Percentiles rank a stretch among this genome's conserved stretches.
Evolutionary conservation across 2,329 filamentous ascomycete genomes (phyloP).

Genomic region (Hymenotorrendiella dingleyae): DNA sequence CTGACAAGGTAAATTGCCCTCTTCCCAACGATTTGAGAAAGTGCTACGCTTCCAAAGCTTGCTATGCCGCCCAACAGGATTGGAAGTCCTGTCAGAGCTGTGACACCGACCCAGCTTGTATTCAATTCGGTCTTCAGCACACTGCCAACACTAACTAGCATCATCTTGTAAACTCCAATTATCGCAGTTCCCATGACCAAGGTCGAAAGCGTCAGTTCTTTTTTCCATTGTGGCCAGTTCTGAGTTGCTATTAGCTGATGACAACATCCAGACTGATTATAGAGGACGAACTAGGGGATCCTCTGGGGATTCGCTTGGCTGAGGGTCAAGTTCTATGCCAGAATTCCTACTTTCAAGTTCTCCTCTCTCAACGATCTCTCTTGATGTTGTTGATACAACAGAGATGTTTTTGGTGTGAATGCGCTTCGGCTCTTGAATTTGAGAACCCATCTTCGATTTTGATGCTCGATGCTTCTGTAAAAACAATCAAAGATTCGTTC

Average conservation of each 20-base stretch:
- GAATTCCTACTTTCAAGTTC: conserved; percentile 8
- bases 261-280: not conserved
- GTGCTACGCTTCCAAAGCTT: conserved; percentile 38
- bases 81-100: conserved; percentile 47
- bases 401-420: conserved; percentile 7
- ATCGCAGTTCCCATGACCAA: conserved; percentile 43
- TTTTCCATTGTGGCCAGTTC: conserved; percentile 53
- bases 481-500: not conserved
- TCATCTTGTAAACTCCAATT: conserved; percentile 48
- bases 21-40: conserved; percentile 45
- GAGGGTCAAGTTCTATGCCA: conserved; percentile 34
- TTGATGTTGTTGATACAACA: conserved; percentile 2
- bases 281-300: conserved; percentile 45
- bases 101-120: conserved; percentile 42
- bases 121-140: conserved; percentile 38
- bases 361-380: not conserved
- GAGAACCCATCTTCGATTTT: conserved; percentile 1
- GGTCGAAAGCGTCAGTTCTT: conserved; percentile 43
- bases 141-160: conserved; percentile 43
- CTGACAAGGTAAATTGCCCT: conserved; percentile 47
- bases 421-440: conserved; percentile 3
- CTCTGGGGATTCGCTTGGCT: conserved; percentile 47
- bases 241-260: conserved; percentile 23
- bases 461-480: not conserved
- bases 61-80: conserved; percentile 44